Evolutionary conservation across 2,329 filamentous ascomycete species (phyloP), one percentile per base, ranked within the genome.

Genomic region (Ustilaginoidea virens): DNA sequence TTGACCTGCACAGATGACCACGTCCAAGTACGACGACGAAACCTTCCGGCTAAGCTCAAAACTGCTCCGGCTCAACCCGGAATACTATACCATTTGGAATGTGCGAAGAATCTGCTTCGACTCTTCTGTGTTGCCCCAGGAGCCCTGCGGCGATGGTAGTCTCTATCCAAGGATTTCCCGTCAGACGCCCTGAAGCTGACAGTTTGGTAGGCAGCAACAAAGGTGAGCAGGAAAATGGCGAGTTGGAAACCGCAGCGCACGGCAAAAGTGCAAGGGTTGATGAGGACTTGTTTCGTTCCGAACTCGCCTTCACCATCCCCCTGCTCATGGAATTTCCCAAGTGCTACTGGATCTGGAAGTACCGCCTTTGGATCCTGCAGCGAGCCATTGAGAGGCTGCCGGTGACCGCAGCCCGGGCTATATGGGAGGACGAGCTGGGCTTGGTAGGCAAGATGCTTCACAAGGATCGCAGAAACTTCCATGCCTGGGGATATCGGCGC

Each of bases 321-420:
- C 66, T 98, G 13, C 68, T 98, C 28, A 67, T 81, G 38, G 73
- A 83, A 39, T 87, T 74, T 39, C 90, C 90, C 5, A 98, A 98
- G 52, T 96, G 90, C 63, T 98, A 98, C 59, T 96, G 90, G 87
- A 87, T 98, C 45, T 98, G 90, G 90, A 92, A 93, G 42, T 87
- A 94, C 53, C 76, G 90, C 17, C 56, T 78, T 25, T 98, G 90
- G 86, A 60, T 87, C 3, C 61, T 98, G 10, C 61, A 76, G 31
- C 70, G 82, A 49, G 74, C 75, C 19, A 80, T 78, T 26, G 49
- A 62, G 9, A 61, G 74, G 12, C 60, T 93, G 7, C 66, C 72
- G 2, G 36, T 53, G 1, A 33, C 58, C 0, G 47, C 58, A 11
- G 71, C 82, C 2, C 64, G 68, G 14, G 55, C 62, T 22, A 61